Percentiles rank a stretch among this genome's conserved stretches.
These are phyloP conservation scores for Populus hybrid DNA, from an alignment of 441 rosid species.

Conservation along the genomic window DNA sequence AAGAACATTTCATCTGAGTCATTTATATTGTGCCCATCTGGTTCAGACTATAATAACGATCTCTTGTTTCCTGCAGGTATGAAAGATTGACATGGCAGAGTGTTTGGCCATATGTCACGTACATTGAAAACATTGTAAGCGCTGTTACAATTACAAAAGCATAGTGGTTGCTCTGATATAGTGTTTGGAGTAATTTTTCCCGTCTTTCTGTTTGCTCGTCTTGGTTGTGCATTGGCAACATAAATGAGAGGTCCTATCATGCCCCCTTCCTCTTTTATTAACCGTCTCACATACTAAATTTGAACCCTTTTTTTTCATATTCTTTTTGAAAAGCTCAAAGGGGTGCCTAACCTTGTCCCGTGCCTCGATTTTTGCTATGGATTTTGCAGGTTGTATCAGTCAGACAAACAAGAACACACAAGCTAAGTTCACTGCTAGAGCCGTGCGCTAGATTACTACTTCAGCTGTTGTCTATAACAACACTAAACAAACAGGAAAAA, in stretches of 20 bases:
- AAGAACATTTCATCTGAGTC: too few relatives aligned
- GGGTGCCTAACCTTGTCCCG: too few relatives aligned
- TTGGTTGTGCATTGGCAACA: too few relatives aligned
- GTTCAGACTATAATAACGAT: too few relatives aligned
- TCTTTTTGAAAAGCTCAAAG: too few relatives aligned
- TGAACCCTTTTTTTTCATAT: background rate
- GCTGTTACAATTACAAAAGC: too few relatives aligned
- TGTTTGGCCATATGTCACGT: background rate
- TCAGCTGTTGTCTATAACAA: background rate
- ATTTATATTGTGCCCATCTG: too few relatives aligned
- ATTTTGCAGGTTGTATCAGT: background rate
- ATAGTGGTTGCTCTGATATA: background rate
- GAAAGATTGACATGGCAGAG: background rate
- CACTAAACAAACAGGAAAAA: background rate
- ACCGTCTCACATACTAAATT: too few relatives aligned
- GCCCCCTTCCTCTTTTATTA: too few relatives aligned
- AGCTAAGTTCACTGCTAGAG: background rate
- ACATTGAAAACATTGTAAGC: background rate
- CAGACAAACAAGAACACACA: background rate
- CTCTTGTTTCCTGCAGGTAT: background rate
- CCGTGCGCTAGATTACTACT: background rate
- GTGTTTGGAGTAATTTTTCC: too few relatives aligned
- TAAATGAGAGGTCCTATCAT: too few relatives aligned
- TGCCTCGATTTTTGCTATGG: background rate
- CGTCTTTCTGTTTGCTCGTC: too few relatives aligned